A percentile compares a stretch with the other conserved stretches of the same genome.
Evolutionary conservation across 2,329 filamentous ascomycete species (phyloP).

Genomic region (Coniella lustricola): DNA sequence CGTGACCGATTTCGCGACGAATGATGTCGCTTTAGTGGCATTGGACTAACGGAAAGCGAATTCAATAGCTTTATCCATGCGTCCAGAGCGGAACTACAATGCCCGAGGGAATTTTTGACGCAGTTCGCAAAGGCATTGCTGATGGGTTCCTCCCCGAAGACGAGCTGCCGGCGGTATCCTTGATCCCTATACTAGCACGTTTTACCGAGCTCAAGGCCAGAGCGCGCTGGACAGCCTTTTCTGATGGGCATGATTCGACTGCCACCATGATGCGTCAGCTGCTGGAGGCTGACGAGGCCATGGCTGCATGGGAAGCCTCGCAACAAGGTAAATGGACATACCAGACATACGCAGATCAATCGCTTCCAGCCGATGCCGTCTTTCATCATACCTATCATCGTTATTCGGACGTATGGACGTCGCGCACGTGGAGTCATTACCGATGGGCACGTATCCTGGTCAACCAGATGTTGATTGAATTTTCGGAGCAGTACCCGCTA

Average conservation of each 20-base stretch:
- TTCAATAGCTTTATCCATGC: conserved; percentile 37
- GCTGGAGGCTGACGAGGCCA: conserved; percentile 31
- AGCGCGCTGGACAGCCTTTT: conserved; percentile 27
- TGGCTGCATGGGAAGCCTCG: conserved; percentile 32
- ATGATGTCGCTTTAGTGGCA: background rate
- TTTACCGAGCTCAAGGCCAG: conserved; percentile 33
- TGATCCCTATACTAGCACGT: conserved; percentile 33
- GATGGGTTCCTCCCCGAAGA: conserved; percentile 27
- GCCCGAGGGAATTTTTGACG: conserved; percentile 36
- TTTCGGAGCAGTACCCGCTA: conserved; percentile 30
- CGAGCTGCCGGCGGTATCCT: conserved; percentile 30
- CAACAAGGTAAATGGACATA: conserved; percentile 32
- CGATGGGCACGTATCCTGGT: conserved; percentile 50
- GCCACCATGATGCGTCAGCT: conserved; percentile 31
- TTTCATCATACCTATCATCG: conserved; percentile 48
- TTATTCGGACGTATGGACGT: conserved; percentile 47
- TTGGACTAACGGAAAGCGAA: background rate
- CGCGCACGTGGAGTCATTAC: conserved; percentile 52
- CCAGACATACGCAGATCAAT: conserved; percentile 24
- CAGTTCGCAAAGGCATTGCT: conserved; percentile 20
- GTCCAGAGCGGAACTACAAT: conserved; percentile 33
- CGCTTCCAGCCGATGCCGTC: conserved; percentile 33
- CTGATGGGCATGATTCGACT: conserved; percentile 31
- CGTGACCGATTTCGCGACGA: conserved; percentile 7
- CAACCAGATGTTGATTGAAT: conserved; percentile 41